A percentile compares a stretch with the other conserved stretches of the same genome.
Evolutionary conservation across 305 asterid species (phyloP).

Genomic region (Ajuga reptans): DNA sequence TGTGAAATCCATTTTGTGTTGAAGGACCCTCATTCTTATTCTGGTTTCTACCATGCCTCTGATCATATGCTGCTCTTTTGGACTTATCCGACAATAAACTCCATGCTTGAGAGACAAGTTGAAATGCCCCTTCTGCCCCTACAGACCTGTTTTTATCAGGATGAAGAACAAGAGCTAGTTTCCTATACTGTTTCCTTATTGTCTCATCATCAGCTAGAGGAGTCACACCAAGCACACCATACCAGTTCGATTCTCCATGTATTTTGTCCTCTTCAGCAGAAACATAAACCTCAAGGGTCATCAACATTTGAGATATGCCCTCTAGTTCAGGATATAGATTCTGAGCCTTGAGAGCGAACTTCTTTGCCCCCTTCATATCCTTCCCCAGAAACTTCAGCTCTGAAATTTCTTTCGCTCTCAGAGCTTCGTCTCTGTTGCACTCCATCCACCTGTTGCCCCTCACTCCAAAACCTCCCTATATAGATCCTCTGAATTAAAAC

Average conservation of each 20-base stretch:
- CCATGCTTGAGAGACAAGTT: conserved; percentile 70
- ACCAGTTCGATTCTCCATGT: conserved; percentile 57
- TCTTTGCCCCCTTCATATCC: conserved; percentile 55
- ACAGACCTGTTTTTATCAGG: conserved; percentile 67
- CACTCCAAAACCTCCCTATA: conserved; percentile 29
- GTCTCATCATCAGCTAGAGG: conserved; percentile 65
- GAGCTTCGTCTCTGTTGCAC: conserved; percentile 77
- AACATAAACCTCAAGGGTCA: conserved; percentile 53
- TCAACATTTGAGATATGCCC: conserved; percentile 62
- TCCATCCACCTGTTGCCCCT: conserved; percentile 45
- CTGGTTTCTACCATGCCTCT: conserved; percentile 24
- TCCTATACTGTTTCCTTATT: conserved; percentile 58
- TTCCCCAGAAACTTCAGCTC: conserved; percentile 47
- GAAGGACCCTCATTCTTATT: conserved; percentile 34
- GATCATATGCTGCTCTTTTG: conserved; percentile 47
- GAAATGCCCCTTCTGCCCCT: conserved; percentile 80
- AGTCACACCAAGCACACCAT: conserved; percentile 67
- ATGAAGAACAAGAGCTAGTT: conserved; percentile 69
- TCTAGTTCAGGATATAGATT: conserved; percentile 59
- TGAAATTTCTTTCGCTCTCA: conserved; percentile 69
- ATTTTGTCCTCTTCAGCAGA: conserved; percentile 48
- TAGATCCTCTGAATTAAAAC: conserved; percentile 12
- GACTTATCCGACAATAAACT: conserved; percentile 56
- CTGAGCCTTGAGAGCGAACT: conserved; percentile 64
- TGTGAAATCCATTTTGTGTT: conserved; percentile 48